phyloP scores from a whole-genome alignment of 1,139 yeast genomes.

The Yamadazyma diospyri region DNA sequence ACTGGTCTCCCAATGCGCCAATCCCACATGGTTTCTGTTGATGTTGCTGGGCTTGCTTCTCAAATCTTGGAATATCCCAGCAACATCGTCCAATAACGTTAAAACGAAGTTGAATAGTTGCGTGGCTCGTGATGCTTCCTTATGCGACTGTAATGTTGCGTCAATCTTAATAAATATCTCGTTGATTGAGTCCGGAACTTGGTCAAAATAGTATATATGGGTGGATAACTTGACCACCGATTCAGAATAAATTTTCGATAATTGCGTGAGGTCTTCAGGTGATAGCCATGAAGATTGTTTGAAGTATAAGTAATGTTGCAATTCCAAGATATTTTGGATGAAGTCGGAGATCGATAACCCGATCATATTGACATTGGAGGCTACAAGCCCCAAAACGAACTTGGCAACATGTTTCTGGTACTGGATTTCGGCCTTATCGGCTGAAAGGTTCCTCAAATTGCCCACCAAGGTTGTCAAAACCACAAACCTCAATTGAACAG shows the following conservation, averaged over 20 bases:
- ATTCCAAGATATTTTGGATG: slow-evolving; percentile 56
- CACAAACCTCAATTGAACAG: slow-evolving; percentile 81
- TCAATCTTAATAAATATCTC: slow-evolving; percentile 48
- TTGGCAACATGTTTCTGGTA: slow-evolving; percentile 50
- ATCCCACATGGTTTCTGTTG: slow-evolving; percentile 36
- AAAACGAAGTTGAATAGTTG: slow-evolving; percentile 22
- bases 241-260: slow-evolving; percentile 34
- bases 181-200: slow-evolving; percentile 69
- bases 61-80: slow-evolving; percentile 30
- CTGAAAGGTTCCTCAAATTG: slow-evolving; percentile 23
- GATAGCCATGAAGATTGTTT: slow-evolving; percentile 16
- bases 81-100: slow-evolving; percentile 31
- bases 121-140: neutral
- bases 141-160: slow-evolving; percentile 21
- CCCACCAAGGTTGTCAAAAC: slow-evolving; percentile 48
- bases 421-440: slow-evolving; percentile 21
- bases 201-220: slow-evolving; percentile 76
- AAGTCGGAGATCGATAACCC: slow-evolving; percentile 88
- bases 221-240: slow-evolving; percentile 63
- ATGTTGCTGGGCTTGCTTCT: slow-evolving; percentile 29
- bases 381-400: slow-evolving; percentile 63
- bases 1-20: slow-evolving; percentile 44
- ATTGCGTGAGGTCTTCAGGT: slow-evolving; percentile 20
- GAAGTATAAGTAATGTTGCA: slow-evolving; percentile 51
- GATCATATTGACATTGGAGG: slow-evolving; percentile 77